Percentiles rank a stretch among this genome's conserved stretches.
Conservation (phyloP, 495 filamentous ascomycete species). For the Echria macrotheca region DNA sequence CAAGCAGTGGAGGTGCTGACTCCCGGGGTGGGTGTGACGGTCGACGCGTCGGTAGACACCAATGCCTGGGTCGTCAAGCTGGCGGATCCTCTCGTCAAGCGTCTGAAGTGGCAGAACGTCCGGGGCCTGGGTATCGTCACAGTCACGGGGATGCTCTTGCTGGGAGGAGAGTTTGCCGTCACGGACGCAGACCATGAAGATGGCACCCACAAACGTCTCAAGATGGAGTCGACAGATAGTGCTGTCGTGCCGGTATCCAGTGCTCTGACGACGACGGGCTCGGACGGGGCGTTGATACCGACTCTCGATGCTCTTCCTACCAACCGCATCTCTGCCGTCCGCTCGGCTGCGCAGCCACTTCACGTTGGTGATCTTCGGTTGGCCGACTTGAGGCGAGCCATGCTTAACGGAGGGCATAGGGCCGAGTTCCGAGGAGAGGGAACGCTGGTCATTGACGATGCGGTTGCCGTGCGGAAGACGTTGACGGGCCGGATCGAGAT, state of each 20-base stretch:
- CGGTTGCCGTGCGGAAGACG: conserved; percentile 82
- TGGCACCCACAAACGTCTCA: conserved; percentile 25
- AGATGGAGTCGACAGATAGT: conserved; percentile 17
- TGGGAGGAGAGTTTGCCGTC: conserved; percentile 39
- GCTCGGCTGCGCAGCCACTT: conserved; percentile 76
- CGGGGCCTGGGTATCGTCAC: conserved; percentile 83
- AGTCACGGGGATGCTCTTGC: conserved; percentile 59
- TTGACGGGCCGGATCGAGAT: conserved; percentile 84
- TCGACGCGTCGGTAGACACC: conserved; percentile 93
- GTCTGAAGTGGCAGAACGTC: conserved; percentile 91
- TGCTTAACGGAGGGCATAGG: conserved; percentile 75
- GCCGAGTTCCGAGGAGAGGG: conserved; percentile 94
- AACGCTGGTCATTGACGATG: conserved; percentile 79
- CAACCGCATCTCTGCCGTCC: conserved; percentile 69
- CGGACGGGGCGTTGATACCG: conserved; percentile 36
- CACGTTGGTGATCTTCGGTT: conserved; percentile 92
- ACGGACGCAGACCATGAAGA: conserved; percentile 49
- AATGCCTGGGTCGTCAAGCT: conserved; percentile 96
- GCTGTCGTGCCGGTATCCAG: conserved; percentile 1
- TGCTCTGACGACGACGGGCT: neutral
- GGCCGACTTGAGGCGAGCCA: conserved; percentile 77
- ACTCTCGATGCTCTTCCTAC: conserved; percentile 72
- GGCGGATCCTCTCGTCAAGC: conserved; percentile 71
- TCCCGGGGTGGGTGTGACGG: conserved; percentile 59
- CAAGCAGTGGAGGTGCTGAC: conserved; percentile 65